Percentiles rank a stretch among this genome's conserved stretches.
Conservation (phyloP, 78 protist genomes). For the Polysphondylium violaceum region DNA sequence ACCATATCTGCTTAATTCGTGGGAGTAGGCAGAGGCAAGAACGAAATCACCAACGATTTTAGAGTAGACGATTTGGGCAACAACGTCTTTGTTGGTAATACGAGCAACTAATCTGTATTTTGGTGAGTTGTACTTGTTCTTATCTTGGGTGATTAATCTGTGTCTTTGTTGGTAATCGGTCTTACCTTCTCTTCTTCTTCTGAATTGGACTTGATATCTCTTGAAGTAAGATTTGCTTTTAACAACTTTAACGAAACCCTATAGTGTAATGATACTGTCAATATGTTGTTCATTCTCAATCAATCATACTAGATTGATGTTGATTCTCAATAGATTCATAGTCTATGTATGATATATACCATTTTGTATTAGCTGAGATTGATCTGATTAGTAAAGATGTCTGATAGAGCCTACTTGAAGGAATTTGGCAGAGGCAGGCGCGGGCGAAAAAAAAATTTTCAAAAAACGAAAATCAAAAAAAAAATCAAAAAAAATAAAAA, state of each 20-base stretch:
- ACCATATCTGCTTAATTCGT: conserved; percentile 97
- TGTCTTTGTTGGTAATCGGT: conserved; percentile 99
- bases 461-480: background rate
- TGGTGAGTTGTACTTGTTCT: conserved; percentile 98
- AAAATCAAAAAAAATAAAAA: background rate
- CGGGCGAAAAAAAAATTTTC: background rate
- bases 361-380: too few relatives aligned
- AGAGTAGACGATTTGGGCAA: conserved; percentile 96
- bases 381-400: too few relatives aligned
- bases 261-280: too few relatives aligned
- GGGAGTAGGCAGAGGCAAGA: conserved; percentile 95
- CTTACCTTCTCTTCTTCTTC: conserved; percentile 98
- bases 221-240: conserved; percentile 97
- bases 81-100: conserved; percentile 94
- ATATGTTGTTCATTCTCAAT: too few relatives aligned
- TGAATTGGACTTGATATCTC: conserved; percentile 97
- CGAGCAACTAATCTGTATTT: conserved; percentile 99
- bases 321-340: too few relatives aligned
- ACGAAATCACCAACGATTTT: conserved; percentile 95
- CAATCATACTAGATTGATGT: too few relatives aligned
- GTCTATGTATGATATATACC: too few relatives aligned
- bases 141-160: conserved; percentile 94
- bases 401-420: too few relatives aligned
- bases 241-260: conserved; percentile 95
- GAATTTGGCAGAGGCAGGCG: too few relatives aligned